Evolutionary conservation across 768 basidiomycete species (phyloP), one percentile per base, ranked within the genome.

Genomic region (Suillus luteus): DNA sequence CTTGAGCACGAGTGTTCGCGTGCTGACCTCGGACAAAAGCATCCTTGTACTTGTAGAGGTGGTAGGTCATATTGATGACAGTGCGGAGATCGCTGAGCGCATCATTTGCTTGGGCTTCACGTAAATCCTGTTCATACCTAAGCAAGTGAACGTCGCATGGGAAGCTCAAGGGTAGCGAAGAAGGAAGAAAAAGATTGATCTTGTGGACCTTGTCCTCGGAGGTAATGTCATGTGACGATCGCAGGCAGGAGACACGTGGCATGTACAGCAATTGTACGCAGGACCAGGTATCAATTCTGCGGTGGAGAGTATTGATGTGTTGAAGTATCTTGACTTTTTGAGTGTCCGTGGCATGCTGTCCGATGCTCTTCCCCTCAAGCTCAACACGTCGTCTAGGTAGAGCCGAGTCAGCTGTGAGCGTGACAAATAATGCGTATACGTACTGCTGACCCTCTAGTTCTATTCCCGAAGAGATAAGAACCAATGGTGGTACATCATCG

Each of bases 361-460:
- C 8, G 1, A 40, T 40, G 38, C 38, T 40, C 38, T 55, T 55
- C 15, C 19, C 38, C 31, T 57, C 55, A 33, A 35, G 1, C 38
- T 33, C 55, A 57, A 57, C 33, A 57, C 31, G 1, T 35, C 15
- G 7, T 15, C 55, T 57, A 35, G 19, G 38, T 33, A 55, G 31
- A 40, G 38, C 38, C 12, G 10, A 35, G 19, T 33, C 11, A 40
- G 33, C 33, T 3, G 5, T 15, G 15, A 33, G 33, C 2, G 14
- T n/a, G 11, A 57, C 10, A 57, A 35, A 24, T n/a, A 19, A 57
- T 33, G 11, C 12, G 4, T 43, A 60, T 37, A 72, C 75, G 37
- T 58, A 78, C 77, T 79, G 76, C 41, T 64, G 66, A 15, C 75
- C 74, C 61, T 80, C 76, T 9, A 80, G 35, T 37, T 79, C 73